phyloP scores from a whole-genome alignment of 441 rosid genomes.

The Adansonia madagascariensis region DNA sequence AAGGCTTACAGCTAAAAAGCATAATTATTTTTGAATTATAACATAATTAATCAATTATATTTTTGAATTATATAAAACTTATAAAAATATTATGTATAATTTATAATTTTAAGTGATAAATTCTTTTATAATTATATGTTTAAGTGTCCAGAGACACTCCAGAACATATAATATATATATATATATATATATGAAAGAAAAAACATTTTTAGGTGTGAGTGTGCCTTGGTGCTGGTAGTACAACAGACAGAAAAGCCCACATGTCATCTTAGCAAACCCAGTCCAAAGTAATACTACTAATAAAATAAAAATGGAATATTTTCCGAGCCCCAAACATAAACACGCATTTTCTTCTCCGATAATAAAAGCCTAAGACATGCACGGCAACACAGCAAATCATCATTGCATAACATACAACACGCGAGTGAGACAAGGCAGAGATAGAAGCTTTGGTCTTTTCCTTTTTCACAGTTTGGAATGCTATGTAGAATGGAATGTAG shows the following conservation, averaged over 20 bases:
- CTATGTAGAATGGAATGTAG: background rate
- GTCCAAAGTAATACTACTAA: background rate
- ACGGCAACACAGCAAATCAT: background rate
- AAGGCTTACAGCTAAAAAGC: background rate
- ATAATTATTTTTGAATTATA: too few species aligned
- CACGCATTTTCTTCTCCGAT: background rate
- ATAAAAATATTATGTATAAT: too few species aligned
- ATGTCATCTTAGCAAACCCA: background rate
- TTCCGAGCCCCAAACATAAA: background rate
- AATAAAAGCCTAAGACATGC: background rate
- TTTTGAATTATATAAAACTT: too few species aligned
- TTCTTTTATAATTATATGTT: too few species aligned
- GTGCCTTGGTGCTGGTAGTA: too few species aligned
- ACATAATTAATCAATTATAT: too few species aligned
- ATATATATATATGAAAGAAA: too few species aligned
- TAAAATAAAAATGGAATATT: background rate
- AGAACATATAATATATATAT: too few species aligned
- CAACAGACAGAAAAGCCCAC: background rate
- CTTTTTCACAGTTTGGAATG: background rate
- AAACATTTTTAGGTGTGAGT: too few species aligned
- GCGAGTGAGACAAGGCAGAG: background rate
- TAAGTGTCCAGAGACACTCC: too few species aligned
- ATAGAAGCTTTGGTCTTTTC: background rate
- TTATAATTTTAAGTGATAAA: too few species aligned
- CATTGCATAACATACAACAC: background rate